Evolutionary conservation across 2,329 filamentous ascomycete genomes (phyloP).

Genomic region (Botrytis porri): DNA sequence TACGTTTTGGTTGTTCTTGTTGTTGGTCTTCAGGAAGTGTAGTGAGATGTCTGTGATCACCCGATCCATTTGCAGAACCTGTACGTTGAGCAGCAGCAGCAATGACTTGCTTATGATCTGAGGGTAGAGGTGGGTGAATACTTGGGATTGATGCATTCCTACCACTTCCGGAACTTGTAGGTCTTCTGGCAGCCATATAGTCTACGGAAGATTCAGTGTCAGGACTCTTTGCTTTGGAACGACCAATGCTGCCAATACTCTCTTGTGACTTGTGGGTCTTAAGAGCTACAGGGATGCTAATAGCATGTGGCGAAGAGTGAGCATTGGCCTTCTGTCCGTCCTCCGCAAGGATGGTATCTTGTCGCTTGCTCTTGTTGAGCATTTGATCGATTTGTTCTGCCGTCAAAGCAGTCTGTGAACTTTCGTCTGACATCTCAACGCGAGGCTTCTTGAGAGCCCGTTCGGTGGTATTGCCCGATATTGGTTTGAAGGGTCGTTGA

Average conservation of each 20-base stretch:
- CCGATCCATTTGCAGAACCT: conserved; percentile 41
- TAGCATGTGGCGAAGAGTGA: conserved; percentile 33
- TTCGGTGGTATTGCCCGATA: conserved; percentile 55
- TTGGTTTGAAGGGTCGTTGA: conserved; percentile 57
- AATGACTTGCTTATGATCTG: conserved; percentile 80
- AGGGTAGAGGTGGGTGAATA: conserved; percentile 68
- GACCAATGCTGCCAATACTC: conserved; percentile 46
- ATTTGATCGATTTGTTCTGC: conserved; percentile 76
- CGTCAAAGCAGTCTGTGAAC: conserved; percentile 82
- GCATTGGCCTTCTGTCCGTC: conserved; percentile 26
- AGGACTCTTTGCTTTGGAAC: conserved; percentile 40
- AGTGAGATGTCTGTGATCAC: conserved; percentile 12
- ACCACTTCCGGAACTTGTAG: conserved; percentile 70
- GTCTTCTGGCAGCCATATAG: conserved; percentile 48
- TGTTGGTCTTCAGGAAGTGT: conserved; percentile 61
- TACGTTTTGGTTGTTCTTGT: conserved; percentile 67
- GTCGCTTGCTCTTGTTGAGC: conserved; percentile 52
- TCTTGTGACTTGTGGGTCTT: conserved; percentile 50
- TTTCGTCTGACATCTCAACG: conserved; percentile 60
- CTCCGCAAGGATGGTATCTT: conserved; percentile 31
- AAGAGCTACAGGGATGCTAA: conserved; percentile 40
- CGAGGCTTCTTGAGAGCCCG: conserved; percentile 43
- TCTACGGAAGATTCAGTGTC: conserved; percentile 42
- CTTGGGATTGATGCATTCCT: conserved; percentile 47
- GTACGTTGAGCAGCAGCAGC: conserved; percentile 68